Percentiles rank a stretch among this genome's conserved stretches.
Conservation (phyloP, 2,329 filamentous ascomycete species). For the Fusarium piperis region DNA sequence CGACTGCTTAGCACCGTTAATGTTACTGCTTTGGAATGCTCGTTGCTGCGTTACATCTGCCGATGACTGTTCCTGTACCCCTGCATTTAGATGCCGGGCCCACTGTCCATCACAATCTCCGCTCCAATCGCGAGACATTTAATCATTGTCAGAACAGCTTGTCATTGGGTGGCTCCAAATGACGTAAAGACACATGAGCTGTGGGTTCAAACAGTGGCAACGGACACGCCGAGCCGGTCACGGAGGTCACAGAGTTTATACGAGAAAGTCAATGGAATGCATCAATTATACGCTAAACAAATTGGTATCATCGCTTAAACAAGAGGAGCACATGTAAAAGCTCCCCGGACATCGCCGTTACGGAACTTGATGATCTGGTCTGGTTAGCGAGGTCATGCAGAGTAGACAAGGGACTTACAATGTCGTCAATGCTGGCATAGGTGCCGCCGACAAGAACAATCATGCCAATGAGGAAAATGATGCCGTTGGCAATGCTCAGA, state of each 20-base stretch:
- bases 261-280: not conserved
- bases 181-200: not conserved
- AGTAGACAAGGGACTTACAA: conserved; percentile 36
- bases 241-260: too few relatives aligned
- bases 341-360: conserved; percentile 39
- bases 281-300: conserved; percentile 26
- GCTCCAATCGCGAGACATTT: not conserved
- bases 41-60: not conserved
- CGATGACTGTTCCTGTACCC: not conserved
- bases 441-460: conserved; percentile 47
- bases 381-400: conserved; percentile 14
- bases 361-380: conserved; percentile 39
- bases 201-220: not conserved
- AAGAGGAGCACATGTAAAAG: conserved; percentile 44
- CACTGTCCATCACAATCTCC: not conserved
- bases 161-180: conserved; percentile 1
- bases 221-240: not conserved
- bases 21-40: not conserved
- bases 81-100: not conserved
- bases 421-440: conserved; percentile 46
- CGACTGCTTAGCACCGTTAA: not conserved
- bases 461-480: conserved; percentile 45
- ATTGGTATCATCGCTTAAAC: conserved; percentile 33
- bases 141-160: not conserved
- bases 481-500: conserved; percentile 38